These are phyloP conservation scores for Aspergillus quadrilineatus DNA, from an alignment of 2,329 filamentous ascomycete genomes.

Conservation along the genomic window DNA sequence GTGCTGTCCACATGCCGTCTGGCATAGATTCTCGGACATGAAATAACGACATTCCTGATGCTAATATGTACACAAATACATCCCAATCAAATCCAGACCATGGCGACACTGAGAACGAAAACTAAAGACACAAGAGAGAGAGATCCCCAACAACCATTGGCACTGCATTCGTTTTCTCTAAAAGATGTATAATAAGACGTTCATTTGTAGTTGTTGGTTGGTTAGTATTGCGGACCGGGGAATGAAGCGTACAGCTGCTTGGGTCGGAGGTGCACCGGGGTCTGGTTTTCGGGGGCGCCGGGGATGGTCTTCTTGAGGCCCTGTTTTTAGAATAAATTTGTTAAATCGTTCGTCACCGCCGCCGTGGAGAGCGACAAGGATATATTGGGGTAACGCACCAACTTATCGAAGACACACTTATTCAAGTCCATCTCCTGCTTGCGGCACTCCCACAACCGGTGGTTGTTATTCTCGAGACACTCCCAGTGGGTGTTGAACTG, in stretches of 20 bases:
- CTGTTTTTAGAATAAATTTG: conserved; percentile 43
- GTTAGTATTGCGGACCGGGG: conserved; percentile 39
- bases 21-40: background rate
- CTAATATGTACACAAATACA: conserved; percentile 42
- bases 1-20: background rate
- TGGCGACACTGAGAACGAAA: conserved; percentile 23
- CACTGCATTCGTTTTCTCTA: conserved; percentile 8
- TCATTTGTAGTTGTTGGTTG: background rate
- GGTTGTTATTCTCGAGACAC: conserved; percentile 96
- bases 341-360: background rate
- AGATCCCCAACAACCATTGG: background rate
- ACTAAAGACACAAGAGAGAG: conserved; percentile 21
- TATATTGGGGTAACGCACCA: conserved; percentile 61
- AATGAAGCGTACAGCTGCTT: conserved; percentile 46
- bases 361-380: background rate
- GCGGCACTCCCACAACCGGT: conserved; percentile 94
- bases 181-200: background rate
- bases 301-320: conserved; percentile 80
- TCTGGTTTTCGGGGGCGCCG: conserved; percentile 66
- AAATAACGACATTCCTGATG: conserved; percentile 35
- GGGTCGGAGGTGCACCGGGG: conserved; percentile 71
- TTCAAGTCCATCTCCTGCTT: conserved; percentile 85
- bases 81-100: conserved; percentile 24
- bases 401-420: conserved; percentile 91
- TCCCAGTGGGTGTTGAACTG: conserved; percentile 94